These are phyloP conservation scores for Mycosphaerella arachidis DNA, from an alignment of 2,329 filamentous ascomycete species.

Conservation along the genomic window DNA sequence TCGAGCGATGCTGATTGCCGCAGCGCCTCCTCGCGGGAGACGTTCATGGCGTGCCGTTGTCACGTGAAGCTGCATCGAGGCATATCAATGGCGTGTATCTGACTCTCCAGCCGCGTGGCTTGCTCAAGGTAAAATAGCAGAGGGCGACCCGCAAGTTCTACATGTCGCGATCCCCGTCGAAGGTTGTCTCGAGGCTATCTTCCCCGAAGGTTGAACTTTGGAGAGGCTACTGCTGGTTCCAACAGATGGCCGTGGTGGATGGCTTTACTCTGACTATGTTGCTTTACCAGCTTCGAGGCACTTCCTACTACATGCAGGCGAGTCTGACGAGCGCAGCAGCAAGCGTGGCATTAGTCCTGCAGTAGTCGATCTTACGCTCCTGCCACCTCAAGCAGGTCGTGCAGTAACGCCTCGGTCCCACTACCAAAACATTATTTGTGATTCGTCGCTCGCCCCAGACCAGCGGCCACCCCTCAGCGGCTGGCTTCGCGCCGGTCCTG, in stretches of 20 bases:
- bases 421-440: not conserved
- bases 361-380: not conserved
- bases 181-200: too few species aligned
- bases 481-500: slow-evolving; percentile 3
- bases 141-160: too few species aligned
- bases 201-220: too few species aligned
- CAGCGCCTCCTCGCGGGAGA: not conserved
- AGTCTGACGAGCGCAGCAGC: not conserved
- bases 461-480: slow-evolving; percentile 6
- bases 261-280: not conserved
- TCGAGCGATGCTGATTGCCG: slow-evolving; percentile 24
- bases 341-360: slow-evolving; percentile 5
- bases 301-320: not conserved
- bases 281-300: not conserved
- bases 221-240: too few species aligned
- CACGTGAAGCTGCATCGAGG: not conserved
- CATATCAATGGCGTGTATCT: not conserved
- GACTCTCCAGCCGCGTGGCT: not conserved
- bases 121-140: not conserved
- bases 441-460: not conserved
- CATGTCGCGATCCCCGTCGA: too few species aligned
- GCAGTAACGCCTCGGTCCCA: not conserved
- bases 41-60: not conserved
- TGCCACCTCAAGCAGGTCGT: not conserved
- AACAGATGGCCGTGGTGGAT: not conserved